These are phyloP conservation scores for Chamaecyparis obtusa DNA, from an alignment of 75 land plant genomes.

Conservation along the genomic window DNA sequence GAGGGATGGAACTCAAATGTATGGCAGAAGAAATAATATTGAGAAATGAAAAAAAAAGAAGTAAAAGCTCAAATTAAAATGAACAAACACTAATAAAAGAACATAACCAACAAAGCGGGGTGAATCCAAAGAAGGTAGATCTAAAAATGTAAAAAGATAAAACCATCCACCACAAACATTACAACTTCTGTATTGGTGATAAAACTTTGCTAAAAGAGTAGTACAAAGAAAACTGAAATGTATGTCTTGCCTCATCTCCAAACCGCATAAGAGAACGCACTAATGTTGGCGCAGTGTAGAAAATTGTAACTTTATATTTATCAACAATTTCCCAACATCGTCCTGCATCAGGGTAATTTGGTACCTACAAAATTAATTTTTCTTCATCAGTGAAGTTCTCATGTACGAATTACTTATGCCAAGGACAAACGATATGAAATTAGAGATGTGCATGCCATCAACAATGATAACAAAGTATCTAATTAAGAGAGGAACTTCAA, in stretches of 20 bases:
- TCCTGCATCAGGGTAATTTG: constrained; percentile 90
- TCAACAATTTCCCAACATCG: constrained; percentile 99
- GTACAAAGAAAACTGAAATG: background rate
- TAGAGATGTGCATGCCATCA: constrained; percentile 6
- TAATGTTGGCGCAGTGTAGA: constrained; percentile 95
- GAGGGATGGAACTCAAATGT: background rate
- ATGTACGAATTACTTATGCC: background rate
- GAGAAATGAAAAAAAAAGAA: background rate
- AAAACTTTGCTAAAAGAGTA: background rate
- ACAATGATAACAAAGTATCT: background rate
- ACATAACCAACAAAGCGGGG: background rate
- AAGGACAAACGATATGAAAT: background rate
- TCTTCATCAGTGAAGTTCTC: background rate
- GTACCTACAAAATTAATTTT: constrained; percentile 51
- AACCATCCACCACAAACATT: background rate
- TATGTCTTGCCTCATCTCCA: constrained; percentile 62
- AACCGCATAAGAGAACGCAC: constrained; percentile 91
- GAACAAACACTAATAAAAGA: background rate
- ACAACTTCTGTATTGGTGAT: background rate
- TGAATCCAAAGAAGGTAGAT: background rate
- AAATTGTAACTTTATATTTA: constrained; percentile 83
- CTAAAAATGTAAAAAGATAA: background rate
- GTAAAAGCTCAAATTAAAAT: background rate
- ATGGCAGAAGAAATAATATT: background rate
- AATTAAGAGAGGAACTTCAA: background rate